A percentile compares a stretch with the other conserved stretches of the same genome.
These are phyloP conservation scores for Craterostigma plantagineum DNA, from an alignment of 257 asterid genomes.

Conservation along the genomic window DNA sequence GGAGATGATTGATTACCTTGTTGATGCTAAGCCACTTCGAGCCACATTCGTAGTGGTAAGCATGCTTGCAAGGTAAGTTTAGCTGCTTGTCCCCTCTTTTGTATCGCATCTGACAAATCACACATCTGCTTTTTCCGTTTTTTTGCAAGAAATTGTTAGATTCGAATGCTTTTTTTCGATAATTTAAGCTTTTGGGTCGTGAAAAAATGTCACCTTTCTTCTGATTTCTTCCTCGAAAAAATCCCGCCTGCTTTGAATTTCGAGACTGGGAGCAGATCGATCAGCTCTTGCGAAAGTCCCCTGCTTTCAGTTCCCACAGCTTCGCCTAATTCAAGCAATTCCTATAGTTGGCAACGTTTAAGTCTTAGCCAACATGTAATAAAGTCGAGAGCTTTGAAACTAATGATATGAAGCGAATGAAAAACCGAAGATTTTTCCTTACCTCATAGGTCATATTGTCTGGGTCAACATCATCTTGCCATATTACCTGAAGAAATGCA, in stretches of 20 bases:
- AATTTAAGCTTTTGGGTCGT: too few relatives aligned
- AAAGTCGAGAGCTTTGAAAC: background rate
- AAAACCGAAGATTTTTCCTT: background rate
- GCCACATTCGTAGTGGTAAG: constrained; percentile 66
- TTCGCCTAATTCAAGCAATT: constrained; percentile 86
- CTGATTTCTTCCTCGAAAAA: constrained; percentile 67
- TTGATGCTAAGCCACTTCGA: constrained; percentile 91
- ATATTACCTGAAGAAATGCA: constrained; percentile 29
- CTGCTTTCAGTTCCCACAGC: constrained; percentile 73
- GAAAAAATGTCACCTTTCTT: constrained; percentile 23
- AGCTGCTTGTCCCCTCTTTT: constrained; percentile 76
- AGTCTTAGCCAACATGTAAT: background rate
- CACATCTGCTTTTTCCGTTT: constrained; percentile 43
- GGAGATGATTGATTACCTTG: constrained; percentile 30
- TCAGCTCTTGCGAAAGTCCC: constrained; percentile 75
- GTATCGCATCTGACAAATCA: constrained; percentile 81
- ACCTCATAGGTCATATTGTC: constrained; percentile 92
- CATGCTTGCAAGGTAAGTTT: constrained; percentile 71
- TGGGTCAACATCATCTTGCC: constrained; percentile 66
- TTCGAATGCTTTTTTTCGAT: background rate
- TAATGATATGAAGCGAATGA: background rate
- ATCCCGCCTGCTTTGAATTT: constrained; percentile 70
- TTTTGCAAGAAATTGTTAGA: constrained; percentile 1
- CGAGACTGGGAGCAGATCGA: constrained; percentile 56
- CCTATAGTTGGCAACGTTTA: constrained; percentile 25